Conservation (phyloP, 345 rosid species). For the Gossypium australe region DNA sequence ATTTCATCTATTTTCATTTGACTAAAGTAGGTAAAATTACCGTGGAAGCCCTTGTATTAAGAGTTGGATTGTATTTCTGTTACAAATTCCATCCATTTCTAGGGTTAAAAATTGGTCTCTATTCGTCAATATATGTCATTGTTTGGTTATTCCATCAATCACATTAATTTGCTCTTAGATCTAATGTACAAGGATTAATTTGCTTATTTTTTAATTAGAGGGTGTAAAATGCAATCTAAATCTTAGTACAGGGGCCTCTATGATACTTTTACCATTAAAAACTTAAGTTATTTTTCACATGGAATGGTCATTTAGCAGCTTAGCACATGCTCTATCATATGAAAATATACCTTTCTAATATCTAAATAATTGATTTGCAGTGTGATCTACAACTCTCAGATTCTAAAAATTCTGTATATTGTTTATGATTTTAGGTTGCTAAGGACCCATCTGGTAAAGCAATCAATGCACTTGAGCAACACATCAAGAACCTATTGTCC, state of each 20-base stretch:
- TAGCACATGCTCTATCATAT: neutral
- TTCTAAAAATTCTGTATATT: neutral
- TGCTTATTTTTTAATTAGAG: no score
- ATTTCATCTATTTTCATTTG: neutral
- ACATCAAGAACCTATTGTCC: conserved; percentile 75
- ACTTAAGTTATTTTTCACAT: neutral
- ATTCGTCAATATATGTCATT: no score
- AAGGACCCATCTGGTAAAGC: conserved; percentile 80
- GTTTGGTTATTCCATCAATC: no score
- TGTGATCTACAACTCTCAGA: neutral
- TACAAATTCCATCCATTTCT: no score
- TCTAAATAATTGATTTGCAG: neutral
- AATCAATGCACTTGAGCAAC: conserved; percentile 86
- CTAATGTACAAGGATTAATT: no score
- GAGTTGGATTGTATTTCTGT: no score
- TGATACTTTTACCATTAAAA: no score
- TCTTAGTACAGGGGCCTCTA: no score
- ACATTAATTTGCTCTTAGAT: no score
- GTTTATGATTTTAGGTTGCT: conserved; percentile 53
- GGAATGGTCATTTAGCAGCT: neutral
- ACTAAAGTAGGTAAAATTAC: neutral
- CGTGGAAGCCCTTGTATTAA: no score
- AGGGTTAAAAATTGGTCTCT: no score
- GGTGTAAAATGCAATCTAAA: no score
- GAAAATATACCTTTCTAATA: neutral